phyloP scores from a whole-genome alignment of 495 filamentous ascomycete species.

The Xylaria nigripes region DNA sequence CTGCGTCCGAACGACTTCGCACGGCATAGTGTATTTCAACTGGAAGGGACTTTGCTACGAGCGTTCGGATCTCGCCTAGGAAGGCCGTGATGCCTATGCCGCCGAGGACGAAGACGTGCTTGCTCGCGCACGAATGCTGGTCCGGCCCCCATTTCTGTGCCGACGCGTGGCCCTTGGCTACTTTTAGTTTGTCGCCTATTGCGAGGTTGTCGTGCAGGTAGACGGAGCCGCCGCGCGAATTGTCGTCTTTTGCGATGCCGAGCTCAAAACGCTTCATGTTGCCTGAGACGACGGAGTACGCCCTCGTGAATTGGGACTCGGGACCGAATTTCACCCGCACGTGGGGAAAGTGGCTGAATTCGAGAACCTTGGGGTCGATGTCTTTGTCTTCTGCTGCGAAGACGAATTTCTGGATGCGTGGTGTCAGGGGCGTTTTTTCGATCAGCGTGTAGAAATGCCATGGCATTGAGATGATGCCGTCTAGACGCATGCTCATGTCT shows the following conservation, averaged over 20 bases:
- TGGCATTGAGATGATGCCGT: constrained; percentile 15
- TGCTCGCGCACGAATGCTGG: constrained; percentile 11
- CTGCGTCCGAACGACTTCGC: constrained; percentile 26
- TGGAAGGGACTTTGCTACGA: constrained; percentile 20
- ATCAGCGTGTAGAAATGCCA: constrained; percentile 21
- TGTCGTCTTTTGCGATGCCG: constrained; percentile 30
- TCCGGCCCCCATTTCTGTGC: constrained; percentile 11
- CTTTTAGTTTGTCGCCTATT: constrained; percentile 40
- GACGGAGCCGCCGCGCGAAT: constrained; percentile 30
- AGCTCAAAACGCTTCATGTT: constrained; percentile 28
- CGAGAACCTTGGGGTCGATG: constrained; percentile 10
- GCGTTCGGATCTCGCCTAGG: constrained; percentile 18
- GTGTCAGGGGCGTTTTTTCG: constrained; percentile 16
- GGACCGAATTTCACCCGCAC: constrained; percentile 24
- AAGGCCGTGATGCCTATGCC: constrained; percentile 39
- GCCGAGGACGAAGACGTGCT: constrained; percentile 33
- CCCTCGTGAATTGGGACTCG: constrained; percentile 19
- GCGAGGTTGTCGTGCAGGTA: constrained; percentile 27
- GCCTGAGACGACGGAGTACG: constrained; percentile 34
- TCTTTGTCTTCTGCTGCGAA: constrained; percentile 15
- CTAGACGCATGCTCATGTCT: constrained; percentile 16
- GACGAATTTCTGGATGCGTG: constrained; percentile 19
- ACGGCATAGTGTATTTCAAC: constrained; percentile 34
- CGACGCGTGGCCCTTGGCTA: constrained; percentile 23
- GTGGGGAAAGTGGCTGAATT: constrained; percentile 19